phyloP scores from a whole-genome alignment of 2,329 filamentous ascomycete species.

The Colletotrichum caudatum region DNA sequence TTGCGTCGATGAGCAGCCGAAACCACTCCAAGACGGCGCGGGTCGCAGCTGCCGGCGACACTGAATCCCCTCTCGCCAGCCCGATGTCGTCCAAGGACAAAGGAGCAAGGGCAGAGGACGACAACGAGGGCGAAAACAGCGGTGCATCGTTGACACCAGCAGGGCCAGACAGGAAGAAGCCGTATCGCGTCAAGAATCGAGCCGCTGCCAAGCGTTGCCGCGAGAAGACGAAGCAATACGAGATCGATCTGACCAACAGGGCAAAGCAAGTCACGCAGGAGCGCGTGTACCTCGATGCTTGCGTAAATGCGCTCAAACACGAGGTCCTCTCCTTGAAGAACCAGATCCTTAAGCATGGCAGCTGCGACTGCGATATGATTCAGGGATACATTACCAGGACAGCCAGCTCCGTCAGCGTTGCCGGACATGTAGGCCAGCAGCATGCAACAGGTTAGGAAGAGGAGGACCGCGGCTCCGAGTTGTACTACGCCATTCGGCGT shows the following conservation, averaged over 20 bases:
- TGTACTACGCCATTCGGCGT: not conserved
- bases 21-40: not conserved
- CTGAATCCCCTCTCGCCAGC: not conserved
- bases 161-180: conserved; percentile 5
- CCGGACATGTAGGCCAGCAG: not conserved
- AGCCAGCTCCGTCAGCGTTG: conserved; percentile 11
- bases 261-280: conserved; percentile 28
- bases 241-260: conserved; percentile 24
- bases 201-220: conserved; percentile 40
- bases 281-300: conserved; percentile 33
- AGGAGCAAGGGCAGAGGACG: not conserved
- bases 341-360: conserved; percentile 35
- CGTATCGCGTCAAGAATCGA: conserved; percentile 38
- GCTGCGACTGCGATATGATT: conserved; percentile 38
- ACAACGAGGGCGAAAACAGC: not conserved
- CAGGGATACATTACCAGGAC: conserved; percentile 35
- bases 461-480: not conserved
- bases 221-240: conserved; percentile 39
- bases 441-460: not conserved
- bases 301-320: conserved; percentile 27
- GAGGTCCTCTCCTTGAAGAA: conserved; percentile 32
- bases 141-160: not conserved
- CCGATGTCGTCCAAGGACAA: not conserved
- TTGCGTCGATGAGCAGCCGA: not conserved
- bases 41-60: not conserved